Percentiles rank a stretch among this genome's conserved stretches.
Evolutionary conservation across 257 asterid species (phyloP).

Genomic region (Solanum sejunctum): DNA sequence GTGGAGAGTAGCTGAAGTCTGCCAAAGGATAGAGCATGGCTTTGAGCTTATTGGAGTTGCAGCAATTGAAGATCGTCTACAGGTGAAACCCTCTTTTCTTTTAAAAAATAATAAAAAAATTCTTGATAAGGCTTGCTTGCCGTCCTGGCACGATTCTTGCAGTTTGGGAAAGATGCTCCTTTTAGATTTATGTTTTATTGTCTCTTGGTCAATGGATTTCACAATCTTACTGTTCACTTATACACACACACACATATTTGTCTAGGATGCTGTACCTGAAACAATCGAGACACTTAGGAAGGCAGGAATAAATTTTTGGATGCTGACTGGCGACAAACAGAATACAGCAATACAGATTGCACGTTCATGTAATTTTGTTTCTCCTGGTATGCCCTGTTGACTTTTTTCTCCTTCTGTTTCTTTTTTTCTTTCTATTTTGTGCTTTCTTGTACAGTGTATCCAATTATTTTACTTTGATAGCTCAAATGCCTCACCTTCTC

Average conservation of each 20-base stretch:
- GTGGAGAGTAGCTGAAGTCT: conserved; percentile 99
- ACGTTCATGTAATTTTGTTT: conserved; percentile 88
- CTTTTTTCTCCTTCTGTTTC: background rate
- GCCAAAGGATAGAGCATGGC: conserved; percentile 83
- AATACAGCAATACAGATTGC: conserved; percentile 95
- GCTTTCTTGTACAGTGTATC: background rate
- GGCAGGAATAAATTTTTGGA: conserved; percentile 98
- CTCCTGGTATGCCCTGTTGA: conserved; percentile 54
- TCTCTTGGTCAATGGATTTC: conserved; percentile 3
- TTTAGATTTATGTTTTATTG: background rate
- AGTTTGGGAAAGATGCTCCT: background rate
- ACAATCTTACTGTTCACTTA: conserved; percentile 3
- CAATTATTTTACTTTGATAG: background rate
- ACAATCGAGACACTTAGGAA: conserved; percentile 79
- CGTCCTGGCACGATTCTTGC: background rate
- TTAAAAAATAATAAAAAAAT: background rate
- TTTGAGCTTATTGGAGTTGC: conserved; percentile 93
- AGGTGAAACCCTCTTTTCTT: conserved; percentile 34
- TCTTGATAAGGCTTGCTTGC: background rate
- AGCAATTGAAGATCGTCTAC: conserved; percentile 96
- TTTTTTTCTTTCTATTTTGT: background rate
- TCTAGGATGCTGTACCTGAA: conserved; percentile 97
- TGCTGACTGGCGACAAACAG: conserved; percentile 98
- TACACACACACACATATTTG: background rate
- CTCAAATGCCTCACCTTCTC: background rate